Conservation (phyloP, 768 basidiomycete species). For the Hortiboletus campestris region DNA sequence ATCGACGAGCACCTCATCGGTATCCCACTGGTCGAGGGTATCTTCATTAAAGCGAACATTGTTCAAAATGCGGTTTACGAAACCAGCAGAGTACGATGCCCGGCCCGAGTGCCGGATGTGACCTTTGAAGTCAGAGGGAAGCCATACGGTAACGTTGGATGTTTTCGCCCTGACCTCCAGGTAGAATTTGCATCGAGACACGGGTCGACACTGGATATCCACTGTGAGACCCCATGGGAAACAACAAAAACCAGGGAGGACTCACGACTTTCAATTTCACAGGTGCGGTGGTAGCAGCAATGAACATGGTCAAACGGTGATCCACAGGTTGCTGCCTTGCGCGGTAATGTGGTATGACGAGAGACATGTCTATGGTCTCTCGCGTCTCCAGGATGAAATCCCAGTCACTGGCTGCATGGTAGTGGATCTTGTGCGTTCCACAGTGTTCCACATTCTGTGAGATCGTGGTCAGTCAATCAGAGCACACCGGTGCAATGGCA, state of each 20-base stretch:
- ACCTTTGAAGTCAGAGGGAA: slow-evolving; percentile 78
- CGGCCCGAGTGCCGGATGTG: slow-evolving; percentile 55
- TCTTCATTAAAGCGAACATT: slow-evolving; percentile 50
- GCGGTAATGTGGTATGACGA: slow-evolving; percentile 76
- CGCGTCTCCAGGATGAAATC: slow-evolving; percentile 62
- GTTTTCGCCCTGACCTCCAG: slow-evolving; percentile 62
- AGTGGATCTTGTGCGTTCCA: slow-evolving; percentile 66
- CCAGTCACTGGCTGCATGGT: slow-evolving; percentile 57
- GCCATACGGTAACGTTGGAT: slow-evolving; percentile 74
- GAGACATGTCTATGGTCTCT: slow-evolving; percentile 58
- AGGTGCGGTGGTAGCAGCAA: slow-evolving; percentile 49
- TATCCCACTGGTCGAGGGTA: slow-evolving; percentile 35
- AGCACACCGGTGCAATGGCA: background rate
- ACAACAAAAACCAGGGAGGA: slow-evolving; percentile 14
- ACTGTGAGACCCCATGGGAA: background rate
- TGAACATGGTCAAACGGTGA: slow-evolving; percentile 70
- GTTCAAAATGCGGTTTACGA: slow-evolving; percentile 62
- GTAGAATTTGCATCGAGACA: slow-evolving; percentile 53
- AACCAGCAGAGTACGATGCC: slow-evolving; percentile 65
- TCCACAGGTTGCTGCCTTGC: slow-evolving; percentile 69
- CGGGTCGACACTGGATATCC: slow-evolving; percentile 51
- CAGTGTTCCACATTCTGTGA: slow-evolving; percentile 31
- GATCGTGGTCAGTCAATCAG: slow-evolving; percentile 1
- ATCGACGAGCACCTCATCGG: slow-evolving; percentile 62
- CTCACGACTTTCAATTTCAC: slow-evolving; percentile 75